phyloP scores from a whole-genome alignment of 345 rosid species.

The Gossypium anomalum region DNA sequence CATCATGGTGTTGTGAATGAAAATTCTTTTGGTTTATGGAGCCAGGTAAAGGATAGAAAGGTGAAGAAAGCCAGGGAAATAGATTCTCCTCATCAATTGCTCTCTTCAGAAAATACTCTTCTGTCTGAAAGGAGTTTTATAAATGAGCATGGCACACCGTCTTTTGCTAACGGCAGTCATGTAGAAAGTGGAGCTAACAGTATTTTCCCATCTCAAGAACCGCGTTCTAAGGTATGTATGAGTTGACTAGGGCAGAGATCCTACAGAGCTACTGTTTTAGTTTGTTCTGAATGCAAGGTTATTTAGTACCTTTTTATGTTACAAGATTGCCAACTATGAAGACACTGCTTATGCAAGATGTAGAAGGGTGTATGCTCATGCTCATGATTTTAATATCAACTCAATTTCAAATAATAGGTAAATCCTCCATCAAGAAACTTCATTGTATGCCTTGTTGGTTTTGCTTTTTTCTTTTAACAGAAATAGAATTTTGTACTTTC shows the following conservation, averaged over 20 bases:
- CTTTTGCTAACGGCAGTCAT: conserved; percentile 36
- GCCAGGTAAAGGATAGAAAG: conserved; percentile 48
- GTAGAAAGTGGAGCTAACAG: conserved; percentile 27
- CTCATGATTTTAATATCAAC: conserved; percentile 80
- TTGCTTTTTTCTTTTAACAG: not conserved
- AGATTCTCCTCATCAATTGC: conserved; percentile 27
- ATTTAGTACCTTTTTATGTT: conserved; percentile 20
- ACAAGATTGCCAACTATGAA: conserved; percentile 40
- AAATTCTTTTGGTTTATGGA: conserved; percentile 16
- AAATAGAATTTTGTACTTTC: not conserved
- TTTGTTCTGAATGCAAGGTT: conserved; percentile 13
- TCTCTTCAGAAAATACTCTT: conserved; percentile 52
- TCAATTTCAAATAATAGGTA: conserved; percentile 93
- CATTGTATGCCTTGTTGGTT: not conserved
- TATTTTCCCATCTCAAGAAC: conserved; percentile 21
- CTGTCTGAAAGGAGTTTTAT: conserved; percentile 51
- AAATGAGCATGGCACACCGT: conserved; percentile 27
- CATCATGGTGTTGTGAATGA: not conserved
- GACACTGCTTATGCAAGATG: conserved; percentile 47
- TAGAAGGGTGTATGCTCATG: conserved; percentile 57
- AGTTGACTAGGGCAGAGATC: not conserved
- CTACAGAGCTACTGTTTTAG: not conserved
- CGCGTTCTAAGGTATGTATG: conserved; percentile 35
- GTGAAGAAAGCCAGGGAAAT: conserved; percentile 47
- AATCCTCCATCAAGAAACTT: conserved; percentile 17